Base-by-base conservation (phyloP, 2,329 filamentous ascomycete genomes). In the Epichloe brachyelytri region DNA sequence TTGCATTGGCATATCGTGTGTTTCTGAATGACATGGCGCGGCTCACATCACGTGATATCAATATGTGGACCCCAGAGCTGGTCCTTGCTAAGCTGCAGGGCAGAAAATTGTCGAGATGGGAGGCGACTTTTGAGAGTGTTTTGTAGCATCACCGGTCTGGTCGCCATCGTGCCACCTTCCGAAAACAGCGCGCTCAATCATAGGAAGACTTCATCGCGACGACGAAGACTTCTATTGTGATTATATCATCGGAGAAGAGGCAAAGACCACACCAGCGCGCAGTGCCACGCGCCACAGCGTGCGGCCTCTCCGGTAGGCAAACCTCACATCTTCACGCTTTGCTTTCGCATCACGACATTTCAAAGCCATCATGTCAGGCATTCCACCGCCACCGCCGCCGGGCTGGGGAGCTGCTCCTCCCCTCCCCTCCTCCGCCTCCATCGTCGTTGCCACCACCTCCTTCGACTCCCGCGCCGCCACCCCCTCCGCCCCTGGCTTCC, bases 401-500 rank as follows among this genome's bases (percentile, higher is more conserved):
- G 76, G 77, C 54, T 80, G 76, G 76, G 76, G 75, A 11, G 46
- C 47, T 44, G 72, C 72, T 44, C 64, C 71, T 46, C 76, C 81
- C 51, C 80, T 81, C 76, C 30, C 75, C 76, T 19, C 75, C 75
- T 30, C 75, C 76, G 41, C 75, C 76, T 15, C 74, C 76, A 41
- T 75, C 74, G 12, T 74, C 72, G 30, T 68, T 78, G n/a, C 77
- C 78, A 55, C 77, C 78, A 38, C 78, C 78, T 20, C 76, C 77
- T 2, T 69, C 74, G 43, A 69, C 69, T 30, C 74, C 76, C 39
- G 73, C 85, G 40, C 68, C 70, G 33, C 72, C 75, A 43, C 72
- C 86, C 49, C 89, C 90, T 56, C 88, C 89, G 49, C 89, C 90
- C 89, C 89, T 26, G 88, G 88, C 40, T 94, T 89, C 67, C 82